These are phyloP conservation scores for Teratosphaeria gauchensis DNA, from an alignment of 2,329 filamentous ascomycete genomes.

Conservation along the genomic window DNA sequence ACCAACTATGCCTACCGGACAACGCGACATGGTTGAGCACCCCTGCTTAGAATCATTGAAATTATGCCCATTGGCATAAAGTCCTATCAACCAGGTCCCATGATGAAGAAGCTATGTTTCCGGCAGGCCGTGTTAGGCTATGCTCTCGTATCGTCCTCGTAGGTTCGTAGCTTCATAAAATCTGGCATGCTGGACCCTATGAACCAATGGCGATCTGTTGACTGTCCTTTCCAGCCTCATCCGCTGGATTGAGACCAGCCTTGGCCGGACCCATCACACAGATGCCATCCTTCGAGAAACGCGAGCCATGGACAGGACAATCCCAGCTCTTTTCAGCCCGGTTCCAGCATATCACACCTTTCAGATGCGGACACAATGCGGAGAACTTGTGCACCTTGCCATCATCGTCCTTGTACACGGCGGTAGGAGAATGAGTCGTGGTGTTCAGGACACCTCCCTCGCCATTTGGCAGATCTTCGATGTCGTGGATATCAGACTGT, in stretches of 20 bases:
- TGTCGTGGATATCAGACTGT: conserved; percentile 46
- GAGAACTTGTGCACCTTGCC: conserved; percentile 43
- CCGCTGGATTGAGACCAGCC: conserved; percentile 24
- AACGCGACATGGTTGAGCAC: too few species aligned
- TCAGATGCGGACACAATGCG: conserved; percentile 48
- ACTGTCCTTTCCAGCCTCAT: conserved; percentile 18
- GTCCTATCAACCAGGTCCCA: neutral
- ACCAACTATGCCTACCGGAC: too few species aligned
- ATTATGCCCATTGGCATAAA: too few species aligned
- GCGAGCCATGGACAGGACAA: conserved; percentile 34
- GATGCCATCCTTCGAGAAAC: conserved; percentile 34
- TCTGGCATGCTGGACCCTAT: neutral
- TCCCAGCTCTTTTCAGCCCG: conserved; percentile 32
- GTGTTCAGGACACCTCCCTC: conserved; percentile 45
- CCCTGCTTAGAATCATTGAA: too few species aligned
- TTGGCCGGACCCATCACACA: conserved; percentile 34
- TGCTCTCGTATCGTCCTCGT: neutral
- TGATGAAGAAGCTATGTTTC: neutral
- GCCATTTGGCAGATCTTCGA: conserved; percentile 44
- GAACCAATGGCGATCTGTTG: neutral
- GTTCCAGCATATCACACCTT: conserved; percentile 50
- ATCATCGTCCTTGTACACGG: conserved; percentile 48
- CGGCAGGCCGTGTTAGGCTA: neutral
- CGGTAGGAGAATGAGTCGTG: conserved; percentile 38
- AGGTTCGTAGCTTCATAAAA: neutral